Conservation (phyloP, 2,329 filamentous ascomycete genomes). For the Claviceps pazoutovae region DNA sequence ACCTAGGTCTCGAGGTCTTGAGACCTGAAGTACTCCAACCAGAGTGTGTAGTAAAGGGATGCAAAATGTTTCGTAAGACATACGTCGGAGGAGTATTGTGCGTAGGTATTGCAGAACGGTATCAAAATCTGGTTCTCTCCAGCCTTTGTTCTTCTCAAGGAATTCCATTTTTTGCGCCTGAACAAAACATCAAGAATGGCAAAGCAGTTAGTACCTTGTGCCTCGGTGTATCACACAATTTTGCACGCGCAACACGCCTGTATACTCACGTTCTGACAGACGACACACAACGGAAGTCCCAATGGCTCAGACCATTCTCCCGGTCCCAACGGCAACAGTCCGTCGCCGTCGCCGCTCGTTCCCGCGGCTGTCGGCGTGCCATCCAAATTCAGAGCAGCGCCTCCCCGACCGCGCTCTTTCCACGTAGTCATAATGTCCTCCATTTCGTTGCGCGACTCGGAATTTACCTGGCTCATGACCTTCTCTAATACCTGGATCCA, state of each 20-base stretch:
- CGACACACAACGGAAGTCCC: conserved; percentile 76
- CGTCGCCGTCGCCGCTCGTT: conserved; percentile 43
- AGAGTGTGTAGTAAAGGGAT: neutral
- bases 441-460: conserved; percentile 68
- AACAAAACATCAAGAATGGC: neutral
- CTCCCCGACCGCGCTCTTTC: conserved; percentile 59
- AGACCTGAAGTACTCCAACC: neutral
- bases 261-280: conserved; percentile 75
- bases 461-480: conserved; percentile 58
- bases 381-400: conserved; percentile 48
- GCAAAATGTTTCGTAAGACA: conserved; percentile 16
- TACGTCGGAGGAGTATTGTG: conserved; percentile 77
- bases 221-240: neutral
- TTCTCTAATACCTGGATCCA: conserved; percentile 79
- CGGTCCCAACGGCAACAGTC: conserved; percentile 64
- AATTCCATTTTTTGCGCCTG: conserved; percentile 81
- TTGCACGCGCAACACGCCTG: neutral
- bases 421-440: conserved; percentile 73
- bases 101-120: conserved; percentile 86
- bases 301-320: conserved; percentile 90
- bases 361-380: conserved; percentile 43
- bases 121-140: conserved; percentile 95
- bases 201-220: neutral
- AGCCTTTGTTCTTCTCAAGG: conserved; percentile 76
- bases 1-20: neutral